Evolutionary conservation across 2,329 filamentous ascomycete species (phyloP), one percentile per base, ranked within the genome.

Genomic region (Diaporthe longicolla): DNA sequence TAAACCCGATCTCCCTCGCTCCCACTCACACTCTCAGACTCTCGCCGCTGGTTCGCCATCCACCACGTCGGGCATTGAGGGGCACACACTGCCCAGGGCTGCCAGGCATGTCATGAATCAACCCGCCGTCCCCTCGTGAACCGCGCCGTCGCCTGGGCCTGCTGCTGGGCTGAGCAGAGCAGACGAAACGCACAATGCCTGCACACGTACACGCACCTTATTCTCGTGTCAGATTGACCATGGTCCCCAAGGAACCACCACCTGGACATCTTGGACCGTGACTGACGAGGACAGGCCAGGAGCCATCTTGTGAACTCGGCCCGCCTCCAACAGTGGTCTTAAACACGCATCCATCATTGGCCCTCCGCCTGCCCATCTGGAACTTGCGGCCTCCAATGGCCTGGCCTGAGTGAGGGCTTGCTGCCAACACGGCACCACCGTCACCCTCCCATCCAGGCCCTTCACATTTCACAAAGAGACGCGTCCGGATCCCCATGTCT

Each of bases 171-270:
- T 43, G 40, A n/a, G 48, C 21, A 24, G 48, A 68, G 32, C 45
- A 52, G 40, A 52, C 45, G 21, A 37, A 52, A 54, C 48, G 32
- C 63, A 68, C 63, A 54, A 54, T 37, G 63, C 63, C 45, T 24
- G 63, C 21, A 68, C 45, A 26, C 45, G 43, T 13, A 68, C 48
- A 52, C 61, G 61, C 21, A 43, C 61, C 29, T 15, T 21, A 11
- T 66, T 52, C 21, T 68, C 63, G 48, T 68, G 32, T 68, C 63
- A 68, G 63, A 68, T 54, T 68, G 45, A 66, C 61, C 61, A 63
- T 52, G 45, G 45, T 45, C 32, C 45, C 43, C 19, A 29, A 29
- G 21, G 35, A 45, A 21, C 19, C 19, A 19, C 45, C 35, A n/a
- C n/a, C 57, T 43, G 35, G 35, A 66, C 24, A n/a, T 40, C 59